A percentile compares a stretch with the other conserved stretches of the same genome.
These are phyloP conservation scores for Coix lacrymajobi DNA, from an alignment of 176 grass and related monocot species.

Conservation along the genomic window DNA sequence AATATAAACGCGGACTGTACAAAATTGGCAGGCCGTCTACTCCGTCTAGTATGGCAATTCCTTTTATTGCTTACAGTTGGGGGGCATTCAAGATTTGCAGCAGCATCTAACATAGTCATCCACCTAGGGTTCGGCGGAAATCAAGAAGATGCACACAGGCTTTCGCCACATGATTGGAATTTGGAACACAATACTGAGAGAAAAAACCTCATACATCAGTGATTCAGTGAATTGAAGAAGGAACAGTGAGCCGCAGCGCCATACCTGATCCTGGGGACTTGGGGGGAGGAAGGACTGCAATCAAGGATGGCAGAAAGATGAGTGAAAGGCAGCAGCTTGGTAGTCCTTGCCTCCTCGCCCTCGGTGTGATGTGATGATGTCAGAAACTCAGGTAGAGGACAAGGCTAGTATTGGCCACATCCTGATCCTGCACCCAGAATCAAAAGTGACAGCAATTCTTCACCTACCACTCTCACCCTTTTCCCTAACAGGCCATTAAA, in stretches of 20 bases:
- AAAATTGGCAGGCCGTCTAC: background rate
- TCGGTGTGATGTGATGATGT: slow-evolving; percentile 16
- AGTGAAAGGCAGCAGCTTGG: background rate
- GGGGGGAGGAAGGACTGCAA: background rate
- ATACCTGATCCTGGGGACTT: slow-evolving; percentile 16
- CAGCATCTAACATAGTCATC: slow-evolving; percentile 12
- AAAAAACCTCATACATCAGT: background rate
- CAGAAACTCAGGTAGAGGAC: slow-evolving; percentile 12
- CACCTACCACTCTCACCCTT: background rate
- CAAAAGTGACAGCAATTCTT: background rate
- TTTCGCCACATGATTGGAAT: background rate
- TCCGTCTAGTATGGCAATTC: background rate
- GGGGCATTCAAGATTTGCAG: slow-evolving; percentile 27
- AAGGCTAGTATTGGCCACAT: background rate
- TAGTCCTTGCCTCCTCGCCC: background rate
- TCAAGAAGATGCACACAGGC: background rate
- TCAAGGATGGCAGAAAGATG: background rate
- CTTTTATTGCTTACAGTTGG: slow-evolving; percentile 11
- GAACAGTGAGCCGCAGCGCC: background rate
- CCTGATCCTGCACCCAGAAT: background rate
- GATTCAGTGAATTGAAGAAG: slow-evolving; percentile 21
- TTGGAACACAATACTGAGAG: slow-evolving; percentile 2
- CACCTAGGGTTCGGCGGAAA: background rate
- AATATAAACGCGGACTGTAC: background rate
- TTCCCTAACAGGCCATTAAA: background rate